Base-by-base conservation (phyloP, 169 alveolate genomes). In the Plasmodium vivax region DNA sequence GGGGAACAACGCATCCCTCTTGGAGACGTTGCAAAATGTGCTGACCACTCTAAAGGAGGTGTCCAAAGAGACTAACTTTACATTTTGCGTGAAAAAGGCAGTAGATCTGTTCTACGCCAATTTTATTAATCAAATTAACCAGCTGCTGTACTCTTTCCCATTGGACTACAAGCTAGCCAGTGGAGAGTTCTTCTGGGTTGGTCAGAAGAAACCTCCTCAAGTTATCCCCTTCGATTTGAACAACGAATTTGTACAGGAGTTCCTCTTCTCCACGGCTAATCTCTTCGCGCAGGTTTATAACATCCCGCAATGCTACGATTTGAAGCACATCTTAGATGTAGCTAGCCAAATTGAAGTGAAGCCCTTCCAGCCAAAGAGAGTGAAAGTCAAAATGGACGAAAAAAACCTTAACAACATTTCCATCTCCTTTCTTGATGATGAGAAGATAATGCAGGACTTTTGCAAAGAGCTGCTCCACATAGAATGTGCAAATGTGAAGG, bases 201-300 rank as follows among this genome's bases (percentile, higher is more conserved):
- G 99, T 19, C 99, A 99, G 16, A 99, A 99, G 94, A 97, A 99
- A 95, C 98, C 98, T n/a, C 99, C 99, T 10, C 93, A 94, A 62
- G 99, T 99, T 14, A 96, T 98, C 12, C 93, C 92, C 54, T 98
- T 98, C 85, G 99, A 98, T 90, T 82, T 96, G 7, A 93, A 96
- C 51, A 98, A 99, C 93, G 97, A 93, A 1, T 92, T 96, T 75
- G 99, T 98, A 72, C 75, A 97, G 72, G 96, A 95, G 77, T 99
- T 98, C 91, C 96, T 99, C 51, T 90, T 97, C 27, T 95, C 99
- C 68, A 96, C 98, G 62, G 96, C 99, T 30, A 98, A 98, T 83
- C 98, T 99, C 36, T 97, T 97, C 77, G 99, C 99, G n/a, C 93
- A 84, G 75, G 96, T 96, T 7, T 95, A 95, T 74, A 97, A 97